Base-by-base conservation (phyloP, 768 basidiomycete species). In the Macrolepiota fuliginosa region DNA sequence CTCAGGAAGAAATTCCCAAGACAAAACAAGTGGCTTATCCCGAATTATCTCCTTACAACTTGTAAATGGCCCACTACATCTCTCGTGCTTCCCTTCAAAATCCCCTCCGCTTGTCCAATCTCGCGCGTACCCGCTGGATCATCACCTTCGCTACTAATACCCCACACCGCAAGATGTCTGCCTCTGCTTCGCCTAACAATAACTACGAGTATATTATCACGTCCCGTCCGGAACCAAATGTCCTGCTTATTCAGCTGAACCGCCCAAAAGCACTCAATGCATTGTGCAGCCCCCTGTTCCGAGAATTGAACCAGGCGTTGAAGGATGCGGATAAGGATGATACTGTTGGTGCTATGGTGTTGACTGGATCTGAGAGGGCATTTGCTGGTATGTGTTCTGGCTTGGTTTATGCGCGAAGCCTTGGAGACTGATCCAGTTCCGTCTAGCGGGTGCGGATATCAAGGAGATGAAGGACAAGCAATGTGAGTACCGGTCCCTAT, bases 381-480 rank as follows among this genome's bases (percentile, higher is more conserved):
- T 99, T 99, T 72, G 96, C 96, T 62, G 94, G 94, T 90, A 68
- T 62, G 88, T 76, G 15, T 12, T 7, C 4, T 25, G 47, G 2
- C 7, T 25, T 22, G 19, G 3, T 24, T 9, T 25, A n/a, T n/a
- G n/a, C 7, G 47, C 10, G 47, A 19, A 25, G 12, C 42, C 17
- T 15, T 45, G 22, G 10, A 22, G 24, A 49, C 12, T 49, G 47
- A 13, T 27, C 12, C 15, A 13, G 10, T 55, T 24, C 13, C 25
- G 19, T 24, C 5, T 35, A 94, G 95, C 95, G 68, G 95, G 96
- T 2, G 96, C 96, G 22, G 96, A 99, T 75, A 98, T 99, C 76
- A 98, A 97, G 78, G 95, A 98, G 76, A 98, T 98, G 96, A 95
- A 94, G 75, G 92, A 96, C 77, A 95, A 95, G 76, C 78, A 87